Base-by-base conservation (phyloP, 2,329 filamentous ascomycete genomes). In the Ophiosphaerella narmari region DNA sequence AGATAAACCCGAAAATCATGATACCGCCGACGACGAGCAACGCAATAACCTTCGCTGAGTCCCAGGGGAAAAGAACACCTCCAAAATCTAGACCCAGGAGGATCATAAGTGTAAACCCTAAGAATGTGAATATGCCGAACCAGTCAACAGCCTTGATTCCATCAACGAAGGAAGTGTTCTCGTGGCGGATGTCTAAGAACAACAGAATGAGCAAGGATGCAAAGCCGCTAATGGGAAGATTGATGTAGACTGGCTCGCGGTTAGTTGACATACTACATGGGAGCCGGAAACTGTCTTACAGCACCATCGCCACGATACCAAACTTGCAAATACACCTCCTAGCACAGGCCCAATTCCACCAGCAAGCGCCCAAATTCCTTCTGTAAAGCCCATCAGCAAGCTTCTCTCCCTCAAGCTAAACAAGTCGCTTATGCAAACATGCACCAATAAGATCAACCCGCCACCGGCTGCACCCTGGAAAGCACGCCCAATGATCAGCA, bases 381-480 rank as follows among this genome's bases (percentile, higher is more conserved):
- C 80, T 2, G 78, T 75, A 3, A 82, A 61, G 0, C 80, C 81
- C 45, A 84, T 71, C 47, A 80, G 78, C 7, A 84, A 58, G 53
- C 74, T 78, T 14, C 79, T 69, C 33, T 75, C 66, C 57, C 80
- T 74, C 71, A 86, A 75, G 39, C 80, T 83, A 70, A 87, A 87
- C 45, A 87, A 62, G 70, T 88, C 85, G 14, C 79, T 79, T 45
- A 88, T 85, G 51, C 77, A 80, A 50, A 88, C 86, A 66, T 86
- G 85, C 46, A 84, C 81, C 48, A 88, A 66, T 35, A 82, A 77
- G 44, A 87, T 79, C 34, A 87, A 72, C 0, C 85, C 86, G 39
- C 86, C 85, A 35, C 81, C 82, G 3, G 83, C 85, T n/a, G 81
- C 73, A 59, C 86, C 86, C 63, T 88, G 86, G 36, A 87, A 77